Evolutionary conservation across 176 grass and related monocot species (phyloP), one percentile per base, ranked within the genome.

Genomic region (Poa annua): DNA sequence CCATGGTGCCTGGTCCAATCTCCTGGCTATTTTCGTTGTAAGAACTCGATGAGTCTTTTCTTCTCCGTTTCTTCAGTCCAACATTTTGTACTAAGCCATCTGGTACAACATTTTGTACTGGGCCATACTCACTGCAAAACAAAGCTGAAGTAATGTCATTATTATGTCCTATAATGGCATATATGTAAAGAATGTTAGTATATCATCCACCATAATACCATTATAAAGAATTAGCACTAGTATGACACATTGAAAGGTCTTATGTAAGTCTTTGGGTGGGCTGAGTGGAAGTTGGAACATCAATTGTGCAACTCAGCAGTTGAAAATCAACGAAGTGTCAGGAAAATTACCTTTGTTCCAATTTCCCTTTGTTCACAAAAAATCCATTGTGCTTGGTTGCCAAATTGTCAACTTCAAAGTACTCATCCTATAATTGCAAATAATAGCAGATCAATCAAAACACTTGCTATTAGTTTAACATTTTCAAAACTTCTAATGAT

Each of bases 371-470:
- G 65, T 95, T 95, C 53, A 95, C 85, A 90, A 95, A 95, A 86
- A 92, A 95, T 57, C 90, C 92, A 78, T 63, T 88, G 85, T 95
- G 92, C 82, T 95, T 95, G 10, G 92, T 92, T 78, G 77, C 82
- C 85, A 95, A 90, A 86, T 95, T 95, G 69, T 95, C 90, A 62
- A 89, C 90, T 86, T 95, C 84, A 85, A 95, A 95, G 85, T 95
- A 95, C 79, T 92, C 92, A 88, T 95, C 92, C 92, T 95, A 71
- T 32, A 71, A 50, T 75, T 39, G 73, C 76, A 85, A 80, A 8
- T 85, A 82, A 83, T 19, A 90, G 88, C 67, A 72, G n/a, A 77
- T 45, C 8, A 80, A 82, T 80, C 76, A 61, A 54, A 74, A 87
- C 32, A 50, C 64, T 71, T 47, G 61, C 38, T 65, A 74, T 45